phyloP scores from a whole-genome alignment of 345 rosid genomes.

The Eucalyptus sp. region DNA sequence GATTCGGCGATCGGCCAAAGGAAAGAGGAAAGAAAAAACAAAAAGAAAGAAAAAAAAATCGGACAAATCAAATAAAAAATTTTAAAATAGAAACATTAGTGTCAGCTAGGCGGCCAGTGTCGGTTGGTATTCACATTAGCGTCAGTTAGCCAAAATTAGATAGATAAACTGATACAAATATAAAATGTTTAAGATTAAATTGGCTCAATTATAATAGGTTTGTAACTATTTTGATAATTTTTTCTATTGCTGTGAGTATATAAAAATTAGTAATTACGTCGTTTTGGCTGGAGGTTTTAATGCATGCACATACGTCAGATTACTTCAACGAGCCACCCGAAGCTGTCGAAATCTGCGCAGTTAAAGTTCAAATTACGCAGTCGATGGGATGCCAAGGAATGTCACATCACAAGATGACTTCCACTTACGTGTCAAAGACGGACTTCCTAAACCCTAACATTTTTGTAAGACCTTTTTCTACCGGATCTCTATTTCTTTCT shows the following conservation, averaged over 20 bases:
- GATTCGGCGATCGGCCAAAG: too few species aligned
- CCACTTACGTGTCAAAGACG: not conserved
- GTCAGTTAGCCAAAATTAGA: too few species aligned
- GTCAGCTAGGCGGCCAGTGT: fast-evolving
- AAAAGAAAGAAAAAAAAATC: too few species aligned
- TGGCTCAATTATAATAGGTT: too few species aligned
- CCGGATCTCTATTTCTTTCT: not conserved
- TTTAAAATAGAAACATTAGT: fast-evolving
- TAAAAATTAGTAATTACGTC: not conserved
- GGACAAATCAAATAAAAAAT: too few species aligned
- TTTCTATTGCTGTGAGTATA: too few species aligned
- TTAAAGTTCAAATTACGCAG: not conserved
- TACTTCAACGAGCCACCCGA: not conserved
- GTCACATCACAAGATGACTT: not conserved
- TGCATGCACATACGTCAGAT: not conserved
- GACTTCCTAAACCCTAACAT: not conserved
- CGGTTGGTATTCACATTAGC: too few species aligned
- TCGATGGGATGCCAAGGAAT: not conserved
- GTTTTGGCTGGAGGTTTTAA: not conserved
- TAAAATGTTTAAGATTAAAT: too few species aligned
- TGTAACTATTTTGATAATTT: too few species aligned
- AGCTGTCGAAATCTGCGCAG: not conserved
- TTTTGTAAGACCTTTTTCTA: not conserved
- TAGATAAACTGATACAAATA: too few species aligned
- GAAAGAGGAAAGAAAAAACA: too few species aligned